phyloP scores from a whole-genome alignment of 371 early-diverging fungal species.

The Enterospora canceri region DNA sequence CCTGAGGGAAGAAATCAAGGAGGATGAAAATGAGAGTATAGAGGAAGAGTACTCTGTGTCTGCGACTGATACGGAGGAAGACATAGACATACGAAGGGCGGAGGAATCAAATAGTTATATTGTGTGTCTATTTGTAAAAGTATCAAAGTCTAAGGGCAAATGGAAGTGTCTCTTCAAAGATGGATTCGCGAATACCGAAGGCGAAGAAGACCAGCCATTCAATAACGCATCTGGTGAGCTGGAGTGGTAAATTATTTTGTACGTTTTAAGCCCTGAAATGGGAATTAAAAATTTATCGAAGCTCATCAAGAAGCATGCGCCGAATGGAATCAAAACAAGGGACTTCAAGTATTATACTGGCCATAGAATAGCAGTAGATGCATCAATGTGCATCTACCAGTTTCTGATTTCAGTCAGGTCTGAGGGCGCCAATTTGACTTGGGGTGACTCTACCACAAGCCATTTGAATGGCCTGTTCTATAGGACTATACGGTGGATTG shows the following conservation, averaged over 20 bases:
- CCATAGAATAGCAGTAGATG: constrained; percentile 91
- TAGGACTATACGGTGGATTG: constrained; percentile 90
- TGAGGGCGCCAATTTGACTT: constrained; percentile 74
- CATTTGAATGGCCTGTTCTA: constrained; percentile 95
- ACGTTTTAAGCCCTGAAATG: constrained; percentile 50
- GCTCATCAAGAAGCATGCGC: constrained; percentile 79
- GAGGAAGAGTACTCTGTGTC: neutral
- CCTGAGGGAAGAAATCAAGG: constrained; percentile 1
- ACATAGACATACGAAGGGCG: neutral
- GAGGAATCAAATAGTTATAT: constrained; percentile 43
- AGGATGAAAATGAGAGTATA: neutral
- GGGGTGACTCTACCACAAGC: constrained; percentile 79
- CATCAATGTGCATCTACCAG: constrained; percentile 92
- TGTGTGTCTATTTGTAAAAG: constrained; percentile 57
- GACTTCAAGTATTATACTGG: constrained; percentile 78
- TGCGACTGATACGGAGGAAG: neutral
- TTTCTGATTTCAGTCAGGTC: constrained; percentile 90
- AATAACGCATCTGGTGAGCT: constrained; percentile 55
- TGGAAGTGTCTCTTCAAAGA: constrained; percentile 56
- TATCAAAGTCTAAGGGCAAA: constrained; percentile 53
- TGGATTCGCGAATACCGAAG: constrained; percentile 54
- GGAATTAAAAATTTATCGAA: constrained; percentile 81
- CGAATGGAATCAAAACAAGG: constrained; percentile 65
- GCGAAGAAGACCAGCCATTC: constrained; percentile 54
- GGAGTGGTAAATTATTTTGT: constrained; percentile 50